Evolutionary conservation across 129 eudicot genomes (phyloP), one percentile per base, ranked within the genome.

Genomic region (Centrapalus pauciflorus): DNA sequence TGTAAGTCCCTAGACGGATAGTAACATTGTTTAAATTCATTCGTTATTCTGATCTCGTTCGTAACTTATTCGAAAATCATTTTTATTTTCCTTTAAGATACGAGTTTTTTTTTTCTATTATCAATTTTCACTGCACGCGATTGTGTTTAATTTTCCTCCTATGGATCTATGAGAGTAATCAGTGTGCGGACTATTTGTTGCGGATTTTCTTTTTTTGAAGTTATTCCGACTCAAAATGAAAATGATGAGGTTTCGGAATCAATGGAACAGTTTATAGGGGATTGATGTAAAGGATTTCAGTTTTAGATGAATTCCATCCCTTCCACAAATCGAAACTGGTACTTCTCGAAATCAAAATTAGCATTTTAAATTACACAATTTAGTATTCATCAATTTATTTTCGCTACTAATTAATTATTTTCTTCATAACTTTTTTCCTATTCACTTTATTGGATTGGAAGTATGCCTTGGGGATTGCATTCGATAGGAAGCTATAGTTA

Each of bases 1-100:
- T 80, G 89, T 76, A 77, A 84, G 83, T 73, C 55, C 4, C 3
- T 20, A 14, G 27, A 20, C 55, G 43, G 1, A 28, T 29, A 27
- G 54, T 7, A 64, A 27, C 56, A 16, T 12, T 17, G 29, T 21
- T 56, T 17, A 57, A 20, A 66, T 67, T 13, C 37, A 21, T 19
- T 66, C 5, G 14, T 13, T 26, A 11, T 48, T 65, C 8, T 19
- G 29, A 7, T 48, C 11, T n/a, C n/a, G n/a, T n/a, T n/a, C n/a
- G 43, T n/a, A 45, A 30, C 56, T 20, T 23, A 6, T 57, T 58
- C 29, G 13, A 58, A 30, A 6, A 17, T 17, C 55, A 21, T 69
- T 48, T 30, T 72, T 2, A 34, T 50, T 57, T 41, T 37, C 58
- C 61, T 54, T 26, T 43, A 50, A 24, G 55, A 29, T 52, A 3